Base-by-base conservation (phyloP, 2,329 filamentous ascomycete species). In the Pezicula neosporulosa region DNA sequence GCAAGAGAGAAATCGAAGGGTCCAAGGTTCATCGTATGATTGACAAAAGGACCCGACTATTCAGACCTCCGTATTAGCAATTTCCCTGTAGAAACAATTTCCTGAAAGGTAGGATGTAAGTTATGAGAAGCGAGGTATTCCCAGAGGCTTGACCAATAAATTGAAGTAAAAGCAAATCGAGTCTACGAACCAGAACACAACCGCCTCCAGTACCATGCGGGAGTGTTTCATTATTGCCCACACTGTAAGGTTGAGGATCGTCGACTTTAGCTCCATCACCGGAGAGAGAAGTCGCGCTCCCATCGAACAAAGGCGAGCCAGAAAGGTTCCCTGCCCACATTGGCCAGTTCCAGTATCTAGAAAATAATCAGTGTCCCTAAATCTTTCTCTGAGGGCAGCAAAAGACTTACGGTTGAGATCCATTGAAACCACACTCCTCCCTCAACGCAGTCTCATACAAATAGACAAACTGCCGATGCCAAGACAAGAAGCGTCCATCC, bases 391-490 rank as follows among this genome's bases (percentile, higher is more conserved):
- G 24, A 19, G 7, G 24, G 41, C 4, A 8, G 13, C 24, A 10
- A 10, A 21, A 15, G 21, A 42, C 41, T 43, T 24, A 43, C 41
- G 41, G 41, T 43, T 43, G 41, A 21, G 41, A 8, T 9, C 41
- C 41, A 19, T 43, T 43, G 53, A 70, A 70, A 39, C 59, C 62
- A 50, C 69, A 72, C 62, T 73, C 70, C n/a, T 67, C 52, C 18
- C 69, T 66, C 54, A 73, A 63, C 55, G 70, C 43, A 45, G 56
- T 56, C 60, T 72, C 69, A 55, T 69, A 70, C 5, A 66, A 56
- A 51, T 56, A 59, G 35, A 68, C 56, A 58, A 68, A 72, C 58
- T 68, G 70, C n/a, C 70, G 64, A 61, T 72, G 70, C 68, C 68
- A 73, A n/a, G 66, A 61, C 4, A 73, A 61, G 62, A 73, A 73